Percentiles rank a stretch among this genome's conserved stretches.
Evolutionary conservation across 352 stramenopile species (phyloP).

Genomic region (Chrysophaeum taylorii): DNA sequence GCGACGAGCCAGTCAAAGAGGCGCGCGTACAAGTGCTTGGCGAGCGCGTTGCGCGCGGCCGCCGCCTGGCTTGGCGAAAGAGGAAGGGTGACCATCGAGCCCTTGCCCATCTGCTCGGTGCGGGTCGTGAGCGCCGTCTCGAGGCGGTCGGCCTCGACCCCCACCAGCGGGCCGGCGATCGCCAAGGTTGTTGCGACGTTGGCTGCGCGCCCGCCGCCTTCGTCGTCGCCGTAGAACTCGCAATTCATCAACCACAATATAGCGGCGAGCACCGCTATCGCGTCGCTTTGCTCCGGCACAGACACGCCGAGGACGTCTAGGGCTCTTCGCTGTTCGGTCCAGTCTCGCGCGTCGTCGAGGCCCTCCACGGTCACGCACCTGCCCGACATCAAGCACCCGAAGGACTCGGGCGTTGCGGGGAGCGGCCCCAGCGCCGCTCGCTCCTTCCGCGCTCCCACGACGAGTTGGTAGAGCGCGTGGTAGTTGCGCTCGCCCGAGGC

Average conservation of each 20-base stretch:
- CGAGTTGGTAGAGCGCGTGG: slow-evolving; percentile 59
- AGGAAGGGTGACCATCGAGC: neutral
- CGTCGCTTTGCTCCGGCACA: neutral
- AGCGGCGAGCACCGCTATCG: slow-evolving; percentile 7
- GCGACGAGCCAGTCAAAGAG: slow-evolving; percentile 76
- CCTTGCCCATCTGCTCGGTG: neutral
- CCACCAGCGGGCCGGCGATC: neutral
- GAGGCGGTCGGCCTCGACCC: neutral
- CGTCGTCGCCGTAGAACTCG: slow-evolving; percentile 5
- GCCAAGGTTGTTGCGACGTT: neutral
- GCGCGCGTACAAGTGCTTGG: slow-evolving; percentile 81
- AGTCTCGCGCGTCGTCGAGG: slow-evolving; percentile 14
- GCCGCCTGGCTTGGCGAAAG: neutral
- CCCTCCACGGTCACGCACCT: neutral
- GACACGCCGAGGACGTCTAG: slow-evolving; percentile 16
- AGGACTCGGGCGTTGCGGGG: neutral
- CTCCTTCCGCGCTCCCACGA: neutral
- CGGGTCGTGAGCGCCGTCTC: neutral
- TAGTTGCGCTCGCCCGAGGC: slow-evolving; percentile 88
- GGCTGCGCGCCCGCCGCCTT: neutral
- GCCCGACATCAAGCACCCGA: neutral
- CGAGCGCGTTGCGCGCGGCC: slow-evolving; percentile 38
- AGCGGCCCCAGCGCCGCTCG: neutral
- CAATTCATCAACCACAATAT: slow-evolving; percentile 6
- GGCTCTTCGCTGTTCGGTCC: neutral